Evolutionary conservation across 345 rosid genomes (phyloP), one percentile per base, ranked within the genome.

Genomic region (Salix udensis): DNA sequence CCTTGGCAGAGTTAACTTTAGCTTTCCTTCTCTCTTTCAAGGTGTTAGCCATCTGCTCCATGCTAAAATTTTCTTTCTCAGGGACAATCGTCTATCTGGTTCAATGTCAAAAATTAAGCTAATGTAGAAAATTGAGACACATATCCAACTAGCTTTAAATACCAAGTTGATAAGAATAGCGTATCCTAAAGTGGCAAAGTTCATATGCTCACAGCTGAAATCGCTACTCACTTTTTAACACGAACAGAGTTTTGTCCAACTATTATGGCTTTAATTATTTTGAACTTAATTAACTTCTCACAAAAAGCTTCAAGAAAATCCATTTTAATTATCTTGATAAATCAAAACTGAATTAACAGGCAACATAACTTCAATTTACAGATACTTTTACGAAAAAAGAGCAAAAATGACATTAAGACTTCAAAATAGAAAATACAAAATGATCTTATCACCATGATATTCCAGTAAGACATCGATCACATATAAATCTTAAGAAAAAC

Each of bases 61-160:
- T 28, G 75, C 87, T 70, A 67, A 80, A 79, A 85, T 86, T 81
- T 71, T 88, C 97, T 81, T 85, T 90, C 48, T 89, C 83, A 40
- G 83, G 83, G 82, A 74, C 78, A 85, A 81, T 90, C 87, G 39
- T 65, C 81, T 60, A 80, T 85, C 98, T 91, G 84, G 80, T 74
- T 62, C 65, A 79, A 70, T 44, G 37, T 30, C 34, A 71, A 79
- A 13, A 36, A 73, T 37, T 67, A 40, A 26, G 30, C 26, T n/a
- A 13, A 21, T 50, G 36, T 21, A 21, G 1, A 19, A 53, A 53
- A 53, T 21, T 53, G 24, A 53, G 61, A 3, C 61, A 7, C 13
- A 1, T 16, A 6, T 46, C 14, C 50, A 46, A 12, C 28, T 74
- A 14, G 34, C 19, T 28, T n/a, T 72, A n/a, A 53, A 23, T 42